Evolutionary conservation across 2,329 filamentous ascomycete genomes (phyloP).

Genomic region (Calonectria hongkongensis): DNA sequence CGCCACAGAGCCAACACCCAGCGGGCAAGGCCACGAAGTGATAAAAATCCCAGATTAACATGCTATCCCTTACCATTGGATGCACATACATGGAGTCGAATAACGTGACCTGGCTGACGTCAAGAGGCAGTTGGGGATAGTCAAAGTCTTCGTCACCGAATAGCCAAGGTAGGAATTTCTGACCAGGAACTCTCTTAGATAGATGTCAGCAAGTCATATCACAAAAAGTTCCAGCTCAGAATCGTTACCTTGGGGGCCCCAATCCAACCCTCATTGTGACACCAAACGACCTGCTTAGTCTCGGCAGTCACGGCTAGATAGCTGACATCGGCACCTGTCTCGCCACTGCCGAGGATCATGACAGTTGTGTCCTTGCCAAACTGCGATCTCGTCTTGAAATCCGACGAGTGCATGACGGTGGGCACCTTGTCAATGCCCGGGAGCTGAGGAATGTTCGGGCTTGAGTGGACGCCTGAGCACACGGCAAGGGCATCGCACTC

Average conservation of each 20-base stretch:
- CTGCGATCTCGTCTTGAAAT: conserved; percentile 63
- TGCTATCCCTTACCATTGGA: conserved; percentile 51
- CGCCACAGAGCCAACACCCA: conserved; percentile 42
- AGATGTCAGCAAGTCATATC: not conserved
- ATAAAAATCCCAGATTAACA: conserved; percentile 39
- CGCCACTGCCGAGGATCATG: conserved; percentile 64
- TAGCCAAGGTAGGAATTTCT: conserved; percentile 42
- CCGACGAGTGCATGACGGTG: conserved; percentile 63
- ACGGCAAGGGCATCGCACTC: conserved; percentile 66
- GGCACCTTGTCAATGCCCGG: conserved; percentile 61
- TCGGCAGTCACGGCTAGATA: conserved; percentile 64
- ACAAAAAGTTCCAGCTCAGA: not conserved
- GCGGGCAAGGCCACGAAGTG: conserved; percentile 43
- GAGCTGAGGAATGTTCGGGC: conserved; percentile 61
- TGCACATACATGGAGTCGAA: conserved; percentile 66
- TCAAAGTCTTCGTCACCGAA: conserved; percentile 41
- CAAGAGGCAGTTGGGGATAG: conserved; percentile 49
- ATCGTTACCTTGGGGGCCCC: conserved; percentile 45
- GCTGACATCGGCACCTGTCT: conserved; percentile 65
- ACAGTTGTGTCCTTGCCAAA: conserved; percentile 63
- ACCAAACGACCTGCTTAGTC: conserved; percentile 62
- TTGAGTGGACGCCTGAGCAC: conserved; percentile 65
- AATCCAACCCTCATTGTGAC: conserved; percentile 63
- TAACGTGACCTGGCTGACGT: conserved; percentile 62
- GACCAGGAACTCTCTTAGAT: conserved; percentile 26